Base-by-base conservation (phyloP, 2,329 filamentous ascomycete genomes). In the Neonectria punicea region DNA sequence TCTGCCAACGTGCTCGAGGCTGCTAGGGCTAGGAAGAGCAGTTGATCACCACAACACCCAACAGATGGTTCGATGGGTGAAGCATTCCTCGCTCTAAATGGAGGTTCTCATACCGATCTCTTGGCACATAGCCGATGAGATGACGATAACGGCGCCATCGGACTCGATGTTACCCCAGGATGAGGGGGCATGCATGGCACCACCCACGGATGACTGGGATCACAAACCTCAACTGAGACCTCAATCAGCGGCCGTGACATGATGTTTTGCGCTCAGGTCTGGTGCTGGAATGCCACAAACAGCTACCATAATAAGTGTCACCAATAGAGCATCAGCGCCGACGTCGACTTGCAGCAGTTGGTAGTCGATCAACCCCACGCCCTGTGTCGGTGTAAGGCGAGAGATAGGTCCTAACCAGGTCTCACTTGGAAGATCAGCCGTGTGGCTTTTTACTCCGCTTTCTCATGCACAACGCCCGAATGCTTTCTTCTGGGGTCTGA, bases 181-280 rank as follows among this genome's bases (percentile, higher is more conserved):
- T 30, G 20, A 43, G 30, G 51, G 49, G 30, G 51, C 14, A 36
- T 25, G 41, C 55, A 30, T 58, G 25, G 50, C 53, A 63, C 55
- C 54, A 58, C 58, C 54, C 25, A 43, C 55, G 43, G 34, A 43
- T 50, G 43, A 47, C 49, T 18, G 11, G 61, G 61, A 63, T 63
- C n/a, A 41, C 46, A 11, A 34, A 34, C 34, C 18, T 22, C 43
- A 16, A 51, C 28, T 63, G 60, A 58, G 50, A 53, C 55, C 41
- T 53, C n/a, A 56, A 64, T 55, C 49, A 59, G 32, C 43, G n/a
- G 34, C 49, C 25, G 44, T 30, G 41, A 41, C 28, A 49, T 53
- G 34, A 36, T 16, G 32, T 14, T 43, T 18, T 11, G 44, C 28
- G 16, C 53, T 53, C 30, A 41, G 25, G 58, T 54, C 50, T 47